Evolutionary conservation across 305 asterid species (phyloP), one percentile per base, ranked within the genome.

Genomic region (Coffea humblotiana): DNA sequence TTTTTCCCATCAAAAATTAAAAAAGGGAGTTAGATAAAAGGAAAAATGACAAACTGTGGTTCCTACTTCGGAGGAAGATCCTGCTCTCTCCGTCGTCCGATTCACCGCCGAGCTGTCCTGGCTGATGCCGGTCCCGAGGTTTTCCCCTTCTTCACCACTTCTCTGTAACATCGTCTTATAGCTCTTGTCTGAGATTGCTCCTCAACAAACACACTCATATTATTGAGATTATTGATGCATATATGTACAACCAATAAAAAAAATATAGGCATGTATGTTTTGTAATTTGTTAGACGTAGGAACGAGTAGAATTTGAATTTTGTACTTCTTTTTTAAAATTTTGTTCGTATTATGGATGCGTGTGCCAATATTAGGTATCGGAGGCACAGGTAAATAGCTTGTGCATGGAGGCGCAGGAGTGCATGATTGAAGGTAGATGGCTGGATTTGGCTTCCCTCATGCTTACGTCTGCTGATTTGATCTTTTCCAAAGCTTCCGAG

Each of bases 111-210:
- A 92, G 78, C 71, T 89, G 88, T 95, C 98, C n/a, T 93, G 97
- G 96, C 97, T n/a, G 97, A 93, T 79, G 94, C 94, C 73, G 99
- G 97, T 78, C 92, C 94, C 1, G 97, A 93, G 94, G 99, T 93
- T 23, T 7, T 29, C 49, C 8, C 19, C 35, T 32, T 23, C 8
- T 8, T 27, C 13, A 12, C 23, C 13, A 23, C 27, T 37, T 66
- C 3, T 37, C 9, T 37, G 48, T 37, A 19, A 4, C 45, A 45
- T 3, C n/a, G 19, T 70, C 21, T 66, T 67, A 14, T 19, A 35
- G 35, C 71, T 63, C 61, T 25, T 35, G 72, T 69, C 9, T 6
- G 21, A n/a, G 29, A 8, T 71, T 58, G 16, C 4, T 71, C 73
- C 10, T 8, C 14, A 37, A 15, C 18, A 12, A 18, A 27, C 64